Evolutionary conservation across 768 basidiomycete genomes (phyloP), one percentile per base, ranked within the genome.

Genomic region (Trametes elegans): DNA sequence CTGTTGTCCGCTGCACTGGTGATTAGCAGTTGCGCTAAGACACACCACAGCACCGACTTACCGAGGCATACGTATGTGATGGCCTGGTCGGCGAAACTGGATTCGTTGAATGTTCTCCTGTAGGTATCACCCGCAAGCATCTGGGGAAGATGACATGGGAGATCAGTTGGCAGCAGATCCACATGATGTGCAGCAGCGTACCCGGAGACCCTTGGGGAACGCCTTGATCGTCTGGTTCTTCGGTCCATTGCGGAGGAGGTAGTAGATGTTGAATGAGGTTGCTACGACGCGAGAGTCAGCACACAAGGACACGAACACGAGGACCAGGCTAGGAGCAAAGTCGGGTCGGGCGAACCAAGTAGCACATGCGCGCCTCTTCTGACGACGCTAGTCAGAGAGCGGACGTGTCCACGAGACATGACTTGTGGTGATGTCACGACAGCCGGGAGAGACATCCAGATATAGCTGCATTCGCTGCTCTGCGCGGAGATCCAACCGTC

Each of bases 41-140:
- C 16, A 19, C 19, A 14, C 13, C 10, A 11, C 11, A 13, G n/a
- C 26, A 35, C 6, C 11, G 13, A 36, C 56, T 32, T 28, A 52
- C 56, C 24, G 16, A 68, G 51, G 55, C 71, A 73, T 24, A 71
- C 66, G 57, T 62, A 71, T 35, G 63, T 66, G 43, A 73, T 62
- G 3, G 73, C 72, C 45, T 70, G 69, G 16, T 70, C 64, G 4
- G 52, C 65, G 16, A 62, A 64, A 44, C 47, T 56, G 21, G 62
- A 61, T 1, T 60, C 53, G 53, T 73, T 67, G 66, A 71, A 72
- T 16, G 63, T 61, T 28, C 64, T 62, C 29, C 65, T 58, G 44
- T 42, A 55, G 5, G 67, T 66, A 58, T 66, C 62, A 26, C 71
- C 71, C 11, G 65, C 61, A 7, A 73, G 49, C 64, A 73, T 66